Conservation (phyloP, 805 yeast genomes). For the Phaffomyces antillensis region DNA sequence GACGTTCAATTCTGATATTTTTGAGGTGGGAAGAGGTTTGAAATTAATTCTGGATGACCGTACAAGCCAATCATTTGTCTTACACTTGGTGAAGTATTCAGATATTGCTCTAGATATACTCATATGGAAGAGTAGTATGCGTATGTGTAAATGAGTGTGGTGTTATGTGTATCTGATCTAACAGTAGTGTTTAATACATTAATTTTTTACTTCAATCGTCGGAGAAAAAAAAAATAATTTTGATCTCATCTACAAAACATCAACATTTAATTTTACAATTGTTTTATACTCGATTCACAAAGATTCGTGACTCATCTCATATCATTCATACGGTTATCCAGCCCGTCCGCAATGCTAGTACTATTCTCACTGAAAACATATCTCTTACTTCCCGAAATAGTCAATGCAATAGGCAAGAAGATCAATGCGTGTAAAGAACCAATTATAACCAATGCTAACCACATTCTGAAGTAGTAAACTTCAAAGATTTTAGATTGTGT, state of each 20-base stretch:
- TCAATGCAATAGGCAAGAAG: constrained; percentile 68
- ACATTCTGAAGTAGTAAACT: constrained; percentile 90
- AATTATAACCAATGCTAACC: constrained; percentile 71
- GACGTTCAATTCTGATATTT: background rate
- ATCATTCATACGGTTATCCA: constrained; percentile 15
- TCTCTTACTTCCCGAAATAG: constrained; percentile 55
- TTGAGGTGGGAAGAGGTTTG: constrained; percentile 1
- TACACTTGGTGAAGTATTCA: constrained; percentile 7
- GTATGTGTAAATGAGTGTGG: no score
- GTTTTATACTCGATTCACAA: background rate
- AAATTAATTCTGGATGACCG: background rate
- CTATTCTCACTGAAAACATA: constrained; percentile 34
- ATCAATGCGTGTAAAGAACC: constrained; percentile 77
- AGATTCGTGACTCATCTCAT: constrained; percentile 1
- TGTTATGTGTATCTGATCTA: no score
- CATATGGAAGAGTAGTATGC: background rate
- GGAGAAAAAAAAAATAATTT: no score
- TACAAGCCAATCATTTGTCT: constrained; percentile 8
- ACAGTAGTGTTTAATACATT: no score
- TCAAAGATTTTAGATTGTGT: constrained; percentile 85
- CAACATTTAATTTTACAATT: no score
- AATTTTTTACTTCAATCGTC: no score
- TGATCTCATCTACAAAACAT: no score
- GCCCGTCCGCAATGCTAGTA: constrained; percentile 27
- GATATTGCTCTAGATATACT: constrained; percentile 6